A percentile compares a stretch with the other conserved stretches of the same genome.
Conservation (phyloP, 306 rosid genomes). For the Nissolia schottii region DNA sequence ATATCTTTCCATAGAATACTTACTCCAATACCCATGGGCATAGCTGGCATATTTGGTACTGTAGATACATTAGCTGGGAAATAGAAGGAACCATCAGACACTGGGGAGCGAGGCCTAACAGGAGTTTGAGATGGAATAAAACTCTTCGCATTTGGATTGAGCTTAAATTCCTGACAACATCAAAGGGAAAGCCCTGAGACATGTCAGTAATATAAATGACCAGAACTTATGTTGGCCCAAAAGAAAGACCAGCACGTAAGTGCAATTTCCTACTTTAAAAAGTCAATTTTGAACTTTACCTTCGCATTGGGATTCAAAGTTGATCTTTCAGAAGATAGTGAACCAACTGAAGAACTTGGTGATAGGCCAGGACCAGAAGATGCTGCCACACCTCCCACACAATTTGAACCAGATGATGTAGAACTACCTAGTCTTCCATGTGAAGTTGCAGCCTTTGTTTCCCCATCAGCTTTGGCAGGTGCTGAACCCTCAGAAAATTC, state of each 20-base stretch:
- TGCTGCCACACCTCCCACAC: slow-evolving; percentile 37
- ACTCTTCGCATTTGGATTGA: slow-evolving; percentile 95
- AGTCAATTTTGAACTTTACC: slow-evolving; percentile 40
- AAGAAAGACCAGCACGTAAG: neutral
- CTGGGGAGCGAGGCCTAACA: slow-evolving; percentile 83
- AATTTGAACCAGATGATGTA: slow-evolving; percentile 54
- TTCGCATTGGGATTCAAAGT: slow-evolving; percentile 83
- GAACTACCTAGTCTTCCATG: slow-evolving; percentile 62
- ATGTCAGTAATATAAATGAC: slow-evolving; percentile 2
- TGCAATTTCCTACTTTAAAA: neutral
- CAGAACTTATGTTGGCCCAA: neutral
- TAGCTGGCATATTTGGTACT: slow-evolving; percentile 66
- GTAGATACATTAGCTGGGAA: slow-evolving; percentile 51
- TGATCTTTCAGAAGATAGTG: slow-evolving; percentile 76
- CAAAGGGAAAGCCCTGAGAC: neutral
- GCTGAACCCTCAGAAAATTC: slow-evolving; percentile 37
- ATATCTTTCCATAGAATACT: slow-evolving; percentile 35
- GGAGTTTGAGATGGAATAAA: slow-evolving; percentile 69
- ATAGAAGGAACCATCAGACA: slow-evolving; percentile 77
- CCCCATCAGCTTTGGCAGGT: slow-evolving; percentile 45
- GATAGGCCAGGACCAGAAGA: slow-evolving; percentile 65
- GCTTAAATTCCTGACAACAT: slow-evolving; percentile 73
- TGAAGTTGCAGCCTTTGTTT: slow-evolving; percentile 40
- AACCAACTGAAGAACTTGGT: slow-evolving; percentile 85
- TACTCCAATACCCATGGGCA: slow-evolving; percentile 87